Conservation (phyloP, 345 rosid genomes). For the Eucalyptus pumila region DNA sequence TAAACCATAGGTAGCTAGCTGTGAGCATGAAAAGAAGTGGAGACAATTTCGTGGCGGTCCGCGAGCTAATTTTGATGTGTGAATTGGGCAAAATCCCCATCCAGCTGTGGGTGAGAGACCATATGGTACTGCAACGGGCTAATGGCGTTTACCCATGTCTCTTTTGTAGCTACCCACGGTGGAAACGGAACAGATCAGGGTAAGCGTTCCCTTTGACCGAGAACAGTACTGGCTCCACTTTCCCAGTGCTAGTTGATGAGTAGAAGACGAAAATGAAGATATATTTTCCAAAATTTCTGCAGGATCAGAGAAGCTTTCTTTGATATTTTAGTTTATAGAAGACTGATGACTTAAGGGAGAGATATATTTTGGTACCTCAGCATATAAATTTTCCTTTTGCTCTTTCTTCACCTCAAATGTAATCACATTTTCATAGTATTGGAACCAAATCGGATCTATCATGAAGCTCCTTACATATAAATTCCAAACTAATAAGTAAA, state of each 20-base stretch:
- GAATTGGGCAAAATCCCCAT: background rate
- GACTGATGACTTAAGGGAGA: background rate
- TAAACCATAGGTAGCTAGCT: background rate
- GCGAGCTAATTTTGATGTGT: background rate
- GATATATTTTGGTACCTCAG: background rate
- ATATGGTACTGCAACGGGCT: background rate
- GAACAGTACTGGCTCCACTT: background rate
- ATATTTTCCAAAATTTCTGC: background rate
- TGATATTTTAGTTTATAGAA: background rate
- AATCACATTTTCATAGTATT: background rate
- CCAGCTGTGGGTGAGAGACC: background rate
- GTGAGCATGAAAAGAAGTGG: background rate
- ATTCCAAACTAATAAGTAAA: background rate
- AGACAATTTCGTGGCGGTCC: background rate
- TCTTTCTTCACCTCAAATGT: background rate
- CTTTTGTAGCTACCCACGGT: background rate
- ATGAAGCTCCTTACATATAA: background rate
- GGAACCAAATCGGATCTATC: background rate
- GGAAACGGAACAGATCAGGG: background rate
- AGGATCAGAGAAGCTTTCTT: background rate
- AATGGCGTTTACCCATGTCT: background rate
- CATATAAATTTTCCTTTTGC: background rate
- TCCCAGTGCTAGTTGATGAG: background rate
- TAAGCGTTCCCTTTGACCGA: background rate
- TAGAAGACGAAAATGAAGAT: background rate